Conservation (phyloP, 2,329 filamentous ascomycete species). For the Aschersonia sp. region DNA sequence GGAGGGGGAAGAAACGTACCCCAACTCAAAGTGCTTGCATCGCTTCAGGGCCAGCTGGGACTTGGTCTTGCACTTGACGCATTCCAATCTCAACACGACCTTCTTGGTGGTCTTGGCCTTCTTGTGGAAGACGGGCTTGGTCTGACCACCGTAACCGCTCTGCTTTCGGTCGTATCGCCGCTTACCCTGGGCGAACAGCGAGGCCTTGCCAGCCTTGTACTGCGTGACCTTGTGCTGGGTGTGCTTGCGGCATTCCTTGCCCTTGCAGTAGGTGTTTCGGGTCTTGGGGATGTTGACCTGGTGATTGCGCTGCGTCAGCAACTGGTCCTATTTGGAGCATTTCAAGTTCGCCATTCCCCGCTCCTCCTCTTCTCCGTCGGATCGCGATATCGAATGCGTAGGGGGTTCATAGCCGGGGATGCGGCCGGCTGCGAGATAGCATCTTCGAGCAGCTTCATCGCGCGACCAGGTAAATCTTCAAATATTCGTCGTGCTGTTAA, state of each 20-base stretch:
- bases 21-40: constrained; percentile 99
- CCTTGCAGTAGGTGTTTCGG: constrained; percentile 94
- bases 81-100: constrained; percentile 96
- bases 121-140: constrained; percentile 99
- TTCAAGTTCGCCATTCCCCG: neutral
- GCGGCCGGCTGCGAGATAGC: too few species aligned
- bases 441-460: too few species aligned
- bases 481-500: too few species aligned
- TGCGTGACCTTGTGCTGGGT: constrained; percentile 87
- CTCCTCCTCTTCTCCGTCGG: too few species aligned
- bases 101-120: constrained; percentile 99
- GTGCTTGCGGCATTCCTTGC: constrained; percentile 86
- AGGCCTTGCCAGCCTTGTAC: constrained; percentile 96
- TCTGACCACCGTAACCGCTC: constrained; percentile 99
- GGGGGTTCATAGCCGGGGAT: too few species aligned
- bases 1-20: constrained; percentile 45
- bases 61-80: constrained; percentile 96
- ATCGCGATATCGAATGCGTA: too few species aligned
- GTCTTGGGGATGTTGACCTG: constrained; percentile 98
- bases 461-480: too few species aligned
- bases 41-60: constrained; percentile 95
- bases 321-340: neutral
- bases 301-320: constrained; percentile 3
- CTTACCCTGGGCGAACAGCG: constrained; percentile 96
- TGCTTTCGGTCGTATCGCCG: constrained; percentile 99